These are phyloP conservation scores for Boletus rubescentipes DNA, from an alignment of 768 basidiomycete species.

Conservation along the genomic window DNA sequence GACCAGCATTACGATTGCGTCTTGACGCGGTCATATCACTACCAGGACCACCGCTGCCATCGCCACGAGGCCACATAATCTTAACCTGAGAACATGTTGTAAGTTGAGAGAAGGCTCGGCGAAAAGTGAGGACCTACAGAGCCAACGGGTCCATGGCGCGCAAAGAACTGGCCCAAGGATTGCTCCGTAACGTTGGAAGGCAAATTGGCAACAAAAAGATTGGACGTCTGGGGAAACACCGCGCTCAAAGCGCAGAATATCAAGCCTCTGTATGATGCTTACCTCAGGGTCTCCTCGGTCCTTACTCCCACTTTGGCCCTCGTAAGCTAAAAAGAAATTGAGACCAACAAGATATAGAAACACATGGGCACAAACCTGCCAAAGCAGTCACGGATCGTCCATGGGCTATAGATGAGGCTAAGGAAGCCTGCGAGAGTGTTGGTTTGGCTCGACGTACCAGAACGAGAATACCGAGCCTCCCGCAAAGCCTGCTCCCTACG, in stretches of 20 bases:
- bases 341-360: background rate
- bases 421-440: background rate
- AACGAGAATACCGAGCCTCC: constrained; percentile 78
- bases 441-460: constrained; percentile 42
- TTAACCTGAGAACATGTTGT: constrained; percentile 60
- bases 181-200: constrained; percentile 86
- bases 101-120: background rate
- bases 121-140: constrained; percentile 53
- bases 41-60: constrained; percentile 64
- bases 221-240: constrained; percentile 67
- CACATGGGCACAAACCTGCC: constrained; percentile 57
- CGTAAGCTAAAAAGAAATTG: constrained; percentile 58
- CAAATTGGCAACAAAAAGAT: constrained; percentile 93
- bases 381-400: constrained; percentile 86
- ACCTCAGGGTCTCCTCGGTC: constrained; percentile 89
- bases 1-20: constrained; percentile 66
- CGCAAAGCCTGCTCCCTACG: constrained; percentile 90
- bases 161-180: constrained; percentile 86
- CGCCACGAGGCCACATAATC: constrained; percentile 98
- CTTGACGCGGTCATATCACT: constrained; percentile 75
- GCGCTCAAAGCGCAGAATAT: constrained; percentile 2
- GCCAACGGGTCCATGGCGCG: constrained; percentile 87
- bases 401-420: constrained; percentile 39
- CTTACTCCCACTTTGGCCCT: constrained; percentile 86
- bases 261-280: constrained; percentile 14